Evolutionary conservation across 805 yeast genomes (phyloP).

Genomic region (Barnettozyma salicaria): DNA sequence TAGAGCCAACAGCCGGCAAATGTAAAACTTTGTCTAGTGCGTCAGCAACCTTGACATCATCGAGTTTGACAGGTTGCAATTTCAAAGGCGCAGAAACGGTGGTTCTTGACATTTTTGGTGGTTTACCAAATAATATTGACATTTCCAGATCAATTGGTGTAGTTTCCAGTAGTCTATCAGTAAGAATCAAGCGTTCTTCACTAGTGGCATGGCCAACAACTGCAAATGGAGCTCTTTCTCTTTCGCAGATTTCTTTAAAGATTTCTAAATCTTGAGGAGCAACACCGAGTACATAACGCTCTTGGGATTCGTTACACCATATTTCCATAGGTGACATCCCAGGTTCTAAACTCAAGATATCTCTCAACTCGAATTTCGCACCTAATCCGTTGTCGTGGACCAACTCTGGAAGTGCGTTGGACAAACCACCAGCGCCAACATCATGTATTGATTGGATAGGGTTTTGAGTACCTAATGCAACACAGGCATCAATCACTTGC

Average conservation of each 20-base stretch:
- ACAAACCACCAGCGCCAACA: conserved; percentile 99
- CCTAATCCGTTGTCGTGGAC: conserved; percentile 97
- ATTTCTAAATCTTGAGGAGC: conserved; percentile 65
- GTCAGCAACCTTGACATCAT: conserved; percentile 42
- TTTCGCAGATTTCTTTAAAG: conserved; percentile 75
- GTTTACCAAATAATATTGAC: conserved; percentile 92
- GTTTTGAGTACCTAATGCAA: conserved; percentile 62
- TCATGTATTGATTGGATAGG: conserved; percentile 97
- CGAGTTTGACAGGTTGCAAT: conserved; percentile 35
- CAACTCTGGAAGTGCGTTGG: conserved; percentile 94
- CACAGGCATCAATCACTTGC: conserved; percentile 93
- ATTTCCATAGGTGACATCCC: conserved; percentile 99
- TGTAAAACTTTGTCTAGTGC: conserved; percentile 79
- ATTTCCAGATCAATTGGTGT: conserved; percentile 94
- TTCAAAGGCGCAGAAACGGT: conserved; percentile 58
- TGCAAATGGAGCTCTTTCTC: conserved; percentile 95
- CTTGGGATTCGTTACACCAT: conserved; percentile 99
- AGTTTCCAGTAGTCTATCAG: conserved; percentile 68
- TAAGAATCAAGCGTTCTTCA: conserved; percentile 75
- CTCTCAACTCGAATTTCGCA: conserved; percentile 86
- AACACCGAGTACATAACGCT: conserved; percentile 93
- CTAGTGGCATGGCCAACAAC: conserved; percentile 92
- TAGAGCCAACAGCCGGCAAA: conserved; percentile 92
- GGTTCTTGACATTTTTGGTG: conserved; percentile 87
- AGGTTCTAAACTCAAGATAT: conserved; percentile 85